Base-by-base conservation (phyloP, 805 yeast species). In the Sugiyamaella marilandica region DNA sequence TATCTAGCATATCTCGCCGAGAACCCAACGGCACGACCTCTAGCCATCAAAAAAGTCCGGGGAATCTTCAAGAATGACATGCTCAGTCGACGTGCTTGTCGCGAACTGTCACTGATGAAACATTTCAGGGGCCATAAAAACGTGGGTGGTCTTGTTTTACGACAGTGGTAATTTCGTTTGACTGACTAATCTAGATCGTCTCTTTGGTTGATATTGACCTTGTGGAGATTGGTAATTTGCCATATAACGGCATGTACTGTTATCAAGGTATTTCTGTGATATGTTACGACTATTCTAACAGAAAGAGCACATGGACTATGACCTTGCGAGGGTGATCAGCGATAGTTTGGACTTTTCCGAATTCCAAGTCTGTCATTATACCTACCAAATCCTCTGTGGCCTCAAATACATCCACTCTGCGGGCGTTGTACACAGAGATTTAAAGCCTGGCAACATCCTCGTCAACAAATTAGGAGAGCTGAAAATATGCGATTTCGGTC, bases 401-500 rank as follows among this genome's bases (percentile, higher is more conserved):
- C 70, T 91, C 44, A 86, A 87, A 64, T 91, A 88, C 63, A 85
- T 91, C 48, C 98, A 91, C 68, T 82, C 94, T 5, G 96, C 96
- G 1, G 90, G 87, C 59, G 95, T 91, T 9, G 84, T 91, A 51
- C 98, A 91, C 66, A 76, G 98, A 52, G 98, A 91, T 65, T 76
- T 91, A 57, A 91, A 91, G 68, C 97, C 97, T 0, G 95, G 95
- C 0, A 91, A 91, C 65, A 83, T 91, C 2, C 72, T 91, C 52
- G 86, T 90, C 16, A 81, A 88, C 4, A 67, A 80, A 1, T 82
- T 81, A 51, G 97, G 98, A 0, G 73, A 69, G 3, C 70, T 91
- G 47, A 91, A 91, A 64, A 87, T 91, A 14, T 89, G 97, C 69
- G 98, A 91, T 70, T 91, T 91, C 73, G 98, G 98, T 0, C 73